Conservation (phyloP, 345 rosid species). For the Litchi chinensis region DNA sequence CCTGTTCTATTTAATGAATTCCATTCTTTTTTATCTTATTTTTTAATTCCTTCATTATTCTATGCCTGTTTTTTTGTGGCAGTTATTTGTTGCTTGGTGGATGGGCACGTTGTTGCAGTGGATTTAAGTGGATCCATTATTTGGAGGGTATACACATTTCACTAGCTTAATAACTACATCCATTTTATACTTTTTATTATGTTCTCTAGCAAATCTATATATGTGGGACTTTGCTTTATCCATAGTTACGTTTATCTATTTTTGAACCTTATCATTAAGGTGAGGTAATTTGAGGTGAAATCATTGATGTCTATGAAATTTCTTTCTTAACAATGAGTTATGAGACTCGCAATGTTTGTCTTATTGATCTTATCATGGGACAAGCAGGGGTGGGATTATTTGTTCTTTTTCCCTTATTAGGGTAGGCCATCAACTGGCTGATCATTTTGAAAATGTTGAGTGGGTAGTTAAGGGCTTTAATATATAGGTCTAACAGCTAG, state of each 20-base stretch:
- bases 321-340: not conserved
- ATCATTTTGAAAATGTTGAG: not conserved
- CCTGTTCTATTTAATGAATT: not conserved
- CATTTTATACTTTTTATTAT: not conserved
- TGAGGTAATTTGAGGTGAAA: not conserved
- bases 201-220: not conserved
- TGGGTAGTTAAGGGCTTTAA: too few species aligned
- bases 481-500: not conserved
- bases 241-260: not conserved
- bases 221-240: not conserved
- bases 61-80: slow-evolving; percentile 25
- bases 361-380: not conserved
- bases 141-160: slow-evolving; percentile 67
- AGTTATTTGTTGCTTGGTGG: slow-evolving; percentile 95
- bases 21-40: not conserved
- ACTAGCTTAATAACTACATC: not conserved
- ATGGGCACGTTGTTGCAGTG: slow-evolving; percentile 70
- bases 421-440: not conserved
- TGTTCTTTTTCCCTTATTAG: not conserved
- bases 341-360: not conserved
- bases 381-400: not conserved
- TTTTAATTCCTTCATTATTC: not conserved
- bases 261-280: not conserved
- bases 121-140: slow-evolving; percentile 57
- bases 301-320: not conserved